Evolutionary conservation across 495 filamentous ascomycete species (phyloP).

Genomic region (Filosporella fistucella): DNA sequence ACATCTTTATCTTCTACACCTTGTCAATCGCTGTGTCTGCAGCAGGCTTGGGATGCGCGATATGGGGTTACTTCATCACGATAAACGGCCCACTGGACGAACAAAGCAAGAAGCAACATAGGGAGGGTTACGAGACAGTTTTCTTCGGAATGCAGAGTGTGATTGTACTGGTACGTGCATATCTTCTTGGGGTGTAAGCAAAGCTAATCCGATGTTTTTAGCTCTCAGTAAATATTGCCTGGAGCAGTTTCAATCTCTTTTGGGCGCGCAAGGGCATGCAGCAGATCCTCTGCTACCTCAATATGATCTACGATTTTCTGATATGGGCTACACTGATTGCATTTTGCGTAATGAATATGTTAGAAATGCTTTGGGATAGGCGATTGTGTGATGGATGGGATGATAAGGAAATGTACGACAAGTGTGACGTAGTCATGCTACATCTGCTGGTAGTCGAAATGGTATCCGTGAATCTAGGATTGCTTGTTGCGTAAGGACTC

Average conservation of each 20-base stretch:
- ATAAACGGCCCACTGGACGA: constrained; percentile 5
- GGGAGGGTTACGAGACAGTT: constrained; percentile 8
- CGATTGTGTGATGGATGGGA: constrained; percentile 2
- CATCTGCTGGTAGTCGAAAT: constrained; percentile 12
- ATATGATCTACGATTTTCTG: constrained; percentile 12
- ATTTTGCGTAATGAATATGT: constrained; percentile 14
- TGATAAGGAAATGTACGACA: constrained; percentile 2
- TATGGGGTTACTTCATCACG: constrained; percentile 6
- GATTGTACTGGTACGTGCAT: constrained; percentile 1
- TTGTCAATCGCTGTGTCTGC: constrained; percentile 3
- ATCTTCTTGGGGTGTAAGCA: no score
- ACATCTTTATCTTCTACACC: constrained; percentile 8
- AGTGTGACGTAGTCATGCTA: constrained; percentile 7
- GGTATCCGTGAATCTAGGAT: constrained; percentile 4
- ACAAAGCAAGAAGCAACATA: neutral
- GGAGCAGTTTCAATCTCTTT: constrained; percentile 1
- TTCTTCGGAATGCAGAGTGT: constrained; percentile 14
- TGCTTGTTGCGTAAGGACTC: constrained; percentile 10
- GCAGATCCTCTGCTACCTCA: neutral
- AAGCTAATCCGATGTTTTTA: neutral
- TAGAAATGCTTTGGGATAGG: constrained; percentile 6
- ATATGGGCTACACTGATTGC: constrained; percentile 6
- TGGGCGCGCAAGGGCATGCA: constrained; percentile 5
- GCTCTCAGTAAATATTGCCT: constrained; percentile 5
- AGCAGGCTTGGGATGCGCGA: neutral